Conservation (phyloP, 805 yeast species). For the Sungouiella thailandica region DNA sequence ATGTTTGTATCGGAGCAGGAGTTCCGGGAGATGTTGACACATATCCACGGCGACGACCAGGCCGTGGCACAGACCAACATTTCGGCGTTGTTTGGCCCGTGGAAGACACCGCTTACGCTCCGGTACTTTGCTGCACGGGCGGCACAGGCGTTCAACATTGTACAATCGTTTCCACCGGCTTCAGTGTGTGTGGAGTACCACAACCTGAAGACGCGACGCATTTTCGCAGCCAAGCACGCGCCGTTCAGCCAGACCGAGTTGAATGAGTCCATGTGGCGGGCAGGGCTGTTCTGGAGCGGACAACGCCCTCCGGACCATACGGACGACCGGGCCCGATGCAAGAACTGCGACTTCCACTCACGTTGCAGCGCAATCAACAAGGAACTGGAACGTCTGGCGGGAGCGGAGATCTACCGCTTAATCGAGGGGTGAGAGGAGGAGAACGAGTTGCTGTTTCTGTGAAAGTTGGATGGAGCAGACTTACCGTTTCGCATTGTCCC, state of each 20-base stretch:
- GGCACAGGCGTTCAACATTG: slow-evolving; percentile 39
- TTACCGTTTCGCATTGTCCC: too few species aligned
- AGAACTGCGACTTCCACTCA: slow-evolving; percentile 47
- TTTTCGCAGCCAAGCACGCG: slow-evolving; percentile 38
- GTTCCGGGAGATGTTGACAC: slow-evolving; percentile 6
- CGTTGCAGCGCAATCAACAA: slow-evolving; percentile 15
- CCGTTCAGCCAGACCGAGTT: slow-evolving; percentile 31
- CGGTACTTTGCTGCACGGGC: slow-evolving; percentile 52
- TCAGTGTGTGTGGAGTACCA: slow-evolving; percentile 51
- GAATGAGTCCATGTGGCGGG: slow-evolving; percentile 21
- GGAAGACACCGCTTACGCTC: slow-evolving; percentile 55
- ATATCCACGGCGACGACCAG: slow-evolving; percentile 12
- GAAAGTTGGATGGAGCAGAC: too few species aligned
- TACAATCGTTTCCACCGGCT: slow-evolving; percentile 32
- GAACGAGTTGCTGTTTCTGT: background rate
- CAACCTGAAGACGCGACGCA: slow-evolving; percentile 25
- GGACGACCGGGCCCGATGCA: slow-evolving; percentile 41
- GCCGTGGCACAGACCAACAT: slow-evolving; percentile 19
- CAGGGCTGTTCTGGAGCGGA: slow-evolving; percentile 58
- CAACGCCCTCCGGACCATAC: slow-evolving; percentile 44
- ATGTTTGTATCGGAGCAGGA: slow-evolving; percentile 8
- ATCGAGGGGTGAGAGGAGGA: background rate
- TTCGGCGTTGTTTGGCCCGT: slow-evolving; percentile 28
- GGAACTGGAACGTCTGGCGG: background rate
- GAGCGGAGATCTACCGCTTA: background rate